Percentiles rank a stretch among this genome's conserved stretches.
Conservation (phyloP, 1,284 basidiomycete genomes). For the Cutaneotrichosporon curvatum region DNA sequence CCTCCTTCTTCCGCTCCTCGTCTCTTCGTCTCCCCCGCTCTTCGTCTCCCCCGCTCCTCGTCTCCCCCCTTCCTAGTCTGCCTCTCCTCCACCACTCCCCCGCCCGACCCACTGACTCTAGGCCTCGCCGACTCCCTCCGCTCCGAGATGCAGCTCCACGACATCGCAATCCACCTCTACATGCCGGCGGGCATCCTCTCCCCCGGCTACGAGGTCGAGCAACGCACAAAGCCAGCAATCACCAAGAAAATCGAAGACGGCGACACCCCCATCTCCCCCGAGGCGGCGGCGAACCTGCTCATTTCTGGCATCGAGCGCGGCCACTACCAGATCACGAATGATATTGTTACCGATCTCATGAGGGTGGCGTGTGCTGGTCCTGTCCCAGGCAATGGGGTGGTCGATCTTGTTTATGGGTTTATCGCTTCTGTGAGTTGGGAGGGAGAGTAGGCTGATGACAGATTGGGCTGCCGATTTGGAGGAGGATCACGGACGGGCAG, state of each 20-base stretch:
- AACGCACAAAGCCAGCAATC: constrained; percentile 71
- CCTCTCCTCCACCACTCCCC: no score
- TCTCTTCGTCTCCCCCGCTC: no score
- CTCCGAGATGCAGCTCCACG: constrained; percentile 64
- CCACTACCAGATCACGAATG: constrained; percentile 67
- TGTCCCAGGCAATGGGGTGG: constrained; percentile 57
- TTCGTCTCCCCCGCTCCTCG: no score
- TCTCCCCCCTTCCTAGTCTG: no score
- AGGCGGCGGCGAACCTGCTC: constrained; percentile 58
- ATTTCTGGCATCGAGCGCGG: constrained; percentile 66
- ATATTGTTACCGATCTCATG: constrained; percentile 63
- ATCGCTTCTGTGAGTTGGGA: constrained; percentile 22
- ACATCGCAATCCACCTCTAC: constrained; percentile 74
- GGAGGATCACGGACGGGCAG: constrained; percentile 32
- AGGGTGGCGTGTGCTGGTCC: constrained; percentile 62
- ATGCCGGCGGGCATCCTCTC: constrained; percentile 80
- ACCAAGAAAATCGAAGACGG: constrained; percentile 73
- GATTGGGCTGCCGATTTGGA: constrained; percentile 47
- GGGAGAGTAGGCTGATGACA: background rate
- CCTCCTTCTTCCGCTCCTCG: no score
- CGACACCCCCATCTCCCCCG: constrained; percentile 62
- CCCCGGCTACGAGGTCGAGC: constrained; percentile 73
- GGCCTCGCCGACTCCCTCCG: constrained; percentile 76
- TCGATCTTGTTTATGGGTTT: constrained; percentile 52
- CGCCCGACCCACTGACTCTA: constrained; percentile 45